Conservation (phyloP, 1,139 yeast species). For the Sugiyamaella novakii region DNA sequence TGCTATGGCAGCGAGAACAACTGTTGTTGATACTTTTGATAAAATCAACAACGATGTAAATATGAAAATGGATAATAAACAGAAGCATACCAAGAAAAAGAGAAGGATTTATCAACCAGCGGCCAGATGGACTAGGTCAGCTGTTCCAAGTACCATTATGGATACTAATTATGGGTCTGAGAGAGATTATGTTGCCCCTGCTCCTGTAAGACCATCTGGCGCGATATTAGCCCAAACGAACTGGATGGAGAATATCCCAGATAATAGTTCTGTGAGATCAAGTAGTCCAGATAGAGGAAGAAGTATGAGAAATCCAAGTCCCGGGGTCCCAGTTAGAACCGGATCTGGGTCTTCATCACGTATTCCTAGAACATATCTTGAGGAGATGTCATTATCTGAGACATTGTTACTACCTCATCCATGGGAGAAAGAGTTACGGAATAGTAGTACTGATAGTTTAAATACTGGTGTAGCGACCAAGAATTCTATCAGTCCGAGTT, state of each 20-base stretch:
- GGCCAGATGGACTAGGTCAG: slow-evolving; percentile 28
- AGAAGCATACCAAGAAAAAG: slow-evolving; percentile 6
- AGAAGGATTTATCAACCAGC: slow-evolving; percentile 26
- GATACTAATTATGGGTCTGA: not conserved
- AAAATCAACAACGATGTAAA: slow-evolving; percentile 27
- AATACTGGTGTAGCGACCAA: not conserved
- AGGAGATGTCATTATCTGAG: slow-evolving; percentile 14
- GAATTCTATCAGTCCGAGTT: slow-evolving; percentile 4
- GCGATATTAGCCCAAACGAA: slow-evolving; percentile 4
- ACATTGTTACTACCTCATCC: slow-evolving; percentile 15
- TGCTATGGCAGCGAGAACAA: slow-evolving; percentile 31
- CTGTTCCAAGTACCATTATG: slow-evolving; percentile 8
- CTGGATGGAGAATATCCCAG: slow-evolving; percentile 8
- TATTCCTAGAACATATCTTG: slow-evolving; percentile 3
- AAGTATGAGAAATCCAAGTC: not conserved
- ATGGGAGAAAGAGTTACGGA: slow-evolving; percentile 17
- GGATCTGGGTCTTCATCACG: slow-evolving; percentile 1
- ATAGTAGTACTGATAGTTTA: slow-evolving; percentile 21
- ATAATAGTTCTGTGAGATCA: slow-evolving; percentile 7
- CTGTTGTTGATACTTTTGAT: slow-evolving; percentile 30
- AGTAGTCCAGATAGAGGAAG: slow-evolving; percentile 18
- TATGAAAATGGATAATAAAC: slow-evolving; percentile 20
- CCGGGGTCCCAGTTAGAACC: slow-evolving; percentile 5
- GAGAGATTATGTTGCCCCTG: slow-evolving; percentile 11
- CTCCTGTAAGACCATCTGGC: slow-evolving; percentile 8